Conservation (phyloP, 2,329 filamentous ascomycete genomes). For the Fusarium austroafricanum region DNA sequence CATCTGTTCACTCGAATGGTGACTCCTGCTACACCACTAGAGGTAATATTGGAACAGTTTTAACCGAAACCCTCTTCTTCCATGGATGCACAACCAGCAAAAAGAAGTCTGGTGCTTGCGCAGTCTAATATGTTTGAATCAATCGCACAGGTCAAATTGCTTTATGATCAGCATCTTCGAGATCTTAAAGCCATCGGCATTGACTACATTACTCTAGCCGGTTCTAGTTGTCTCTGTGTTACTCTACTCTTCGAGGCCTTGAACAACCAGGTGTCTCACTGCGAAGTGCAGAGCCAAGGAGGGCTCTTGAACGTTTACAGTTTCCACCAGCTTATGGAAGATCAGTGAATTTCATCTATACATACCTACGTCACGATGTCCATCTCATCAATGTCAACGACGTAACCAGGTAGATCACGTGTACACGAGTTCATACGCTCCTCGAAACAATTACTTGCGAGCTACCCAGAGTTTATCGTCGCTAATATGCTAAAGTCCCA, state of each 20-base stretch:
- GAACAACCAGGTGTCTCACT: not conserved
- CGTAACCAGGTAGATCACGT: not conserved
- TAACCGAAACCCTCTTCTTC: not conserved
- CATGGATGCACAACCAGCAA: not conserved
- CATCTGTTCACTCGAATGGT: too few species aligned
- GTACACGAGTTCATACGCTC: not conserved
- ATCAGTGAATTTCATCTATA: not conserved
- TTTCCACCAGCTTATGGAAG: not conserved
- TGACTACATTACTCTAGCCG: not conserved
- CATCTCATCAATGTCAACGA: not conserved
- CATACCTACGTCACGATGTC: not conserved
- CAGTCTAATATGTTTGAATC: not conserved
- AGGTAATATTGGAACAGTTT: too few species aligned
- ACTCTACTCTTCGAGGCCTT: not conserved
- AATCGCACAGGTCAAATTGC: not conserved
- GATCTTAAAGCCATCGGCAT: not conserved
- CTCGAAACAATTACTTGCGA: not conserved
- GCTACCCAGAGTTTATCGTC: too few species aligned
- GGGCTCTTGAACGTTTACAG: not conserved
- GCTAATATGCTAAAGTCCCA: not conserved
- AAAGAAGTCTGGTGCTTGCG: not conserved
- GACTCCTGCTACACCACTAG: too few species aligned
- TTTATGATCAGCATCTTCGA: not conserved
- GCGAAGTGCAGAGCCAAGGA: not conserved
- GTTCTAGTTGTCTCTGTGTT: not conserved